Evolutionary conservation across 352 stramenopile genomes (phyloP), one percentile per base, ranked within the genome.

Genomic region (Globisporangium middletonii): DNA sequence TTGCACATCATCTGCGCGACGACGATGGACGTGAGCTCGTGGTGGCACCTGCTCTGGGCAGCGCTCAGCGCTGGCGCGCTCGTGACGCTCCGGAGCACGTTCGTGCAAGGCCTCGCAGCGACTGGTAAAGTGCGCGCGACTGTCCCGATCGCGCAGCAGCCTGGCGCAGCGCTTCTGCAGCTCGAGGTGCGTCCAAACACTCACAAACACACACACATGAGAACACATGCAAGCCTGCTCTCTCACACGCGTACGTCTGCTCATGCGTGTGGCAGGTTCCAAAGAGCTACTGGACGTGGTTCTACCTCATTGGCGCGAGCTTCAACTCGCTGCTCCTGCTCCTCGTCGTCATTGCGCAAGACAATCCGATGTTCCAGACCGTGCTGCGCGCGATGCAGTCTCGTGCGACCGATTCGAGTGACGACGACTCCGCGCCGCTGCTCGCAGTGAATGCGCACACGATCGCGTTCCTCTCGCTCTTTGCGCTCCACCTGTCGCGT

Each of bases 221-320:
- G 37, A 33, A 15, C 28, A 13, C 18, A 28, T 30, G 8, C 47
- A 18, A n/a, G 11, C 15, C 8, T 26, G 35, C 33, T 30, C 23
- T 41, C 43, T 27, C 26, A 28, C 26, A n/a, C 28, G 46, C 19
- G 16, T 51, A 5, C 12, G 30, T 35, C 30, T 35, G 30, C 30
- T 35, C 30, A 35, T 35, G 30, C 30, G 7, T n/a, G 37, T 15
- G 37, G 8, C 38, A 68, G 62, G 42, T 69, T 13, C 55, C 64
- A 18, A 91, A 91, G 60, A 72, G 72, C 42, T 72, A 65, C 33
- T 92, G 76, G 77, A 89, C 75, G 59, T 84, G 74, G 72, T 92
- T 92, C 60, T 92, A 92, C 58, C 60, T 88, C 15, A 56, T 75
- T 7, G 81, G 79, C 49, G 67, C 75, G 1, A 4, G 81, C 26